A percentile compares a stretch with the other conserved stretches of the same genome.
phyloP scores from a whole-genome alignment of 23 red algal genomes.

The Gracilaria domingensis region DNA sequence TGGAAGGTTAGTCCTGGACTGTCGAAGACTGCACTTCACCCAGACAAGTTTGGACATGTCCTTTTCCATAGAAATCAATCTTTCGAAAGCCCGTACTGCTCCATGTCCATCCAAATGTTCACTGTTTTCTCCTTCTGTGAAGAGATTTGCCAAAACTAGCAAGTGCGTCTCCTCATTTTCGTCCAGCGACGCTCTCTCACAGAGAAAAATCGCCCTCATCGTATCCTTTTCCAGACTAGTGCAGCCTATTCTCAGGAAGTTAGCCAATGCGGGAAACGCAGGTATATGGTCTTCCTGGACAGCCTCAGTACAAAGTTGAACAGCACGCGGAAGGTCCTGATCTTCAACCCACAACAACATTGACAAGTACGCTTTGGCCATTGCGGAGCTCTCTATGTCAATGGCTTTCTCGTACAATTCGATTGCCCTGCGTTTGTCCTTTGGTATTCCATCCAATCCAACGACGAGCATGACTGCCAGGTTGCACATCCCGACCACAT shows the following conservation, averaged over 20 bases:
- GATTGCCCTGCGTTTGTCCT: too few species aligned
- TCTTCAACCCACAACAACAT: not conserved
- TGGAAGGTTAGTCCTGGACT: not conserved
- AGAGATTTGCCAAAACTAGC: not conserved
- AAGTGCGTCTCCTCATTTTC: not conserved
- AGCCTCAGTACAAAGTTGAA: not conserved
- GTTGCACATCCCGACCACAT: not conserved
- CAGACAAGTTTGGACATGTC: not conserved
- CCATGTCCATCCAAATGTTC: not conserved
- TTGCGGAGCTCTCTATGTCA: not conserved
- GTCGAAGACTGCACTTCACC: not conserved
- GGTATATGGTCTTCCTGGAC: not conserved
- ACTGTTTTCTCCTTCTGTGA: not conserved
- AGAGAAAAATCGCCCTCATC: not conserved
- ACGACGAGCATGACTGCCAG: not conserved
- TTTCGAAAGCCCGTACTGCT: not conserved
- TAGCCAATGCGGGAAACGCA: not conserved
- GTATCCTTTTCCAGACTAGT: not conserved
- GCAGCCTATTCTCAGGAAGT: not conserved
- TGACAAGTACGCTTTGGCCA: not conserved
- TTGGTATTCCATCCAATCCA: not conserved
- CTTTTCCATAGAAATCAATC: not conserved
- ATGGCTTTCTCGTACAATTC: conserved; percentile 3
- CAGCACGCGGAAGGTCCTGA: not conserved
- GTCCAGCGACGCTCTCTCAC: not conserved